Evolutionary conservation across 345 rosid genomes (phyloP), one percentile per base, ranked within the genome.

Genomic region (Sisymbrium irio): DNA sequence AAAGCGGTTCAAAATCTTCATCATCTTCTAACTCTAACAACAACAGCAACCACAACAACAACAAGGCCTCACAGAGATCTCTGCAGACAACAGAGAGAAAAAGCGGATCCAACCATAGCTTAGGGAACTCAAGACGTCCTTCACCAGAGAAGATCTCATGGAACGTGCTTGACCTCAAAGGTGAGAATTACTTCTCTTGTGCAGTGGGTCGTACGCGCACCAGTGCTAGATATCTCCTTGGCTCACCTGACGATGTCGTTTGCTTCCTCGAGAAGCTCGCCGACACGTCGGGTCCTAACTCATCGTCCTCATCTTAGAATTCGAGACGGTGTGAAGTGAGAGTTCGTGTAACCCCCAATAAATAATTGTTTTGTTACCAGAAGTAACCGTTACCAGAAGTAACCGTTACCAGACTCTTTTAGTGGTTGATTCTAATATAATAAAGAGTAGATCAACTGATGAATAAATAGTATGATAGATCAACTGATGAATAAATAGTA

Each of bases 121-220:
- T 78, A 18, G 81, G 87, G 20, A 75, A 79, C 73, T 83, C 79
- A 60, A 71, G 84, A 44, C 85, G 86, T 9, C 79, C 93, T 25
- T 82, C 94, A 12, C 85, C 88, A 0, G 99, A 92, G 60, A 96
- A 86, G 79, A 88, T 80, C 33, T 88, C 99, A 7, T 90, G 96
- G 96, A 96, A 88, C 41, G 98, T 96, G 77, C 99, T 96, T 42
- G 99, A 96, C 82, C 98, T 96, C 69, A 96, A 90, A 77, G 93
- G 91, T 56, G 98, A 92, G 55, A 92, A 96, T 77, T 96, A 96
- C 80, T 96, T 96, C 84, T 96, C 99, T 9, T 90, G 98, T 40
- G 83, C 99, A 0, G 99, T 96, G 3, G 97, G 96, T 12, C 85
- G 99, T 63, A 80, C 83, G 5, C 91, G 95, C 1, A 88, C 99